Evolutionary conservation across 1,284 basidiomycete species (phyloP).

Genomic region (Heterobasidion annosum): DNA sequence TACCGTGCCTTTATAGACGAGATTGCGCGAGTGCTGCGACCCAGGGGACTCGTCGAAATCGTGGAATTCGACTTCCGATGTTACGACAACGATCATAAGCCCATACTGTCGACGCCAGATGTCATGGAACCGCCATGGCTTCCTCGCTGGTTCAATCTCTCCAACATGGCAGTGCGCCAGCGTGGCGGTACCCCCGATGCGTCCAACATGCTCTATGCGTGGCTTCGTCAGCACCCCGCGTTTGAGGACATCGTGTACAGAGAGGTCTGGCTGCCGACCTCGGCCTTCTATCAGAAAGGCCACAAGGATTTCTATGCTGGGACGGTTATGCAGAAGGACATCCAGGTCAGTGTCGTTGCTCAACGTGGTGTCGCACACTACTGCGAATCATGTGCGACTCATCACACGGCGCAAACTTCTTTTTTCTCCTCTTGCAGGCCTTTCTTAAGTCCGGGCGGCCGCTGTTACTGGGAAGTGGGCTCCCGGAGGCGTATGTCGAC

Average conservation of each 20-base stretch:
- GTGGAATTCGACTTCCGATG: slow-evolving; percentile 61
- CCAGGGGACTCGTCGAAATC: slow-evolving; percentile 57
- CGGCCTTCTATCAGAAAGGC: slow-evolving; percentile 31
- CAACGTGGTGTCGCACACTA: neutral
- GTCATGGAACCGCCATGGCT: slow-evolving; percentile 41
- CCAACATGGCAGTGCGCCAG: slow-evolving; percentile 37
- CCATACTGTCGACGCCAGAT: slow-evolving; percentile 31
- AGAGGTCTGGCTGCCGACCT: slow-evolving; percentile 51
- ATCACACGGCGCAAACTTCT: neutral
- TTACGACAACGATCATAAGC: slow-evolving; percentile 40
- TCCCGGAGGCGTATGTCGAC: slow-evolving; percentile 41
- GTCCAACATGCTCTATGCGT: slow-evolving; percentile 40
- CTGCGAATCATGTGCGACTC: neutral
- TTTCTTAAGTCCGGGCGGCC: slow-evolving; percentile 60
- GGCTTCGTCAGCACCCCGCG: slow-evolving; percentile 39
- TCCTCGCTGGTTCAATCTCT: slow-evolving; percentile 51
- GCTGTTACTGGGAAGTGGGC: slow-evolving; percentile 52
- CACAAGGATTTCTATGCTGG: slow-evolving; percentile 20
- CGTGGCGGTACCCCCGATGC: slow-evolving; percentile 58
- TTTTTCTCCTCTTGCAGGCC: slow-evolving; percentile 27
- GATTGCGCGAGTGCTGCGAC: slow-evolving; percentile 54
- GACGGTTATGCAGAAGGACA: slow-evolving; percentile 32
- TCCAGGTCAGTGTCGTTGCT: slow-evolving; percentile 22
- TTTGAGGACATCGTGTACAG: slow-evolving; percentile 48
- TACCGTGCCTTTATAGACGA: slow-evolving; percentile 59